phyloP scores from a whole-genome alignment of 2,329 filamentous ascomycete genomes.

The Alternaria postmessia region DNA sequence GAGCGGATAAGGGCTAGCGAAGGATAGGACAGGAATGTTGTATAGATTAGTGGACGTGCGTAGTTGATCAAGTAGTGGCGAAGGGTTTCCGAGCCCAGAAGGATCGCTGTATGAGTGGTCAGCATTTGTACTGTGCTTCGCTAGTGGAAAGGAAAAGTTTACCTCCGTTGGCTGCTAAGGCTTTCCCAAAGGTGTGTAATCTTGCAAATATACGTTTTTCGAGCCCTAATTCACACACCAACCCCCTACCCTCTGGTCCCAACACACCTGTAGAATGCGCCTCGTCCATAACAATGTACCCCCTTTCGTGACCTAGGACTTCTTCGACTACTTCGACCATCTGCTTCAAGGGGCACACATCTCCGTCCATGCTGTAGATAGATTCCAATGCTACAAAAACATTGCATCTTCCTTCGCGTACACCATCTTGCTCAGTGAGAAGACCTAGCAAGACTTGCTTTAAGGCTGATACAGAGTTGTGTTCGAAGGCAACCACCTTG shows the following conservation, averaged over 20 bases:
- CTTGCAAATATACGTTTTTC: constrained; percentile 65
- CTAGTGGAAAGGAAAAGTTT: constrained; percentile 29
- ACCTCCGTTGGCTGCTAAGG: constrained; percentile 75
- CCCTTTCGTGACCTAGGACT: constrained; percentile 65
- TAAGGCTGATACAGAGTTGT: constrained; percentile 61
- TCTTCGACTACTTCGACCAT: constrained; percentile 67
- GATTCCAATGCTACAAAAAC: constrained; percentile 50
- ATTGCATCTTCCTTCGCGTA: constrained; percentile 21
- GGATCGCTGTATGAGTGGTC: constrained; percentile 31
- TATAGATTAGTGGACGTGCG: constrained; percentile 53
- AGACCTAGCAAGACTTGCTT: constrained; percentile 50
- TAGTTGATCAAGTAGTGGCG: constrained; percentile 50
- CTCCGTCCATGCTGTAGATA: constrained; percentile 83
- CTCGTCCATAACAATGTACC: constrained; percentile 71
- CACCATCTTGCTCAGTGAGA: constrained; percentile 29
- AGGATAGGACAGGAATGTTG: constrained; percentile 54
- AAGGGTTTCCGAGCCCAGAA: constrained; percentile 41
- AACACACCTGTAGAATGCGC: constrained; percentile 72
- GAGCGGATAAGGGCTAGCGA: constrained; percentile 52
- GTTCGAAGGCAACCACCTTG: constrained; percentile 60
- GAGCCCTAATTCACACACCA: constrained; percentile 62
- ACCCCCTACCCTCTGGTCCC: constrained; percentile 63
- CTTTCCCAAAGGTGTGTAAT: constrained; percentile 73
- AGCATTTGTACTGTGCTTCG: not conserved
- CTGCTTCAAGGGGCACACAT: constrained; percentile 69